Base-by-base conservation (phyloP, 1,284 basidiomycete species). In the Cryptococcus depauperatus region DNA sequence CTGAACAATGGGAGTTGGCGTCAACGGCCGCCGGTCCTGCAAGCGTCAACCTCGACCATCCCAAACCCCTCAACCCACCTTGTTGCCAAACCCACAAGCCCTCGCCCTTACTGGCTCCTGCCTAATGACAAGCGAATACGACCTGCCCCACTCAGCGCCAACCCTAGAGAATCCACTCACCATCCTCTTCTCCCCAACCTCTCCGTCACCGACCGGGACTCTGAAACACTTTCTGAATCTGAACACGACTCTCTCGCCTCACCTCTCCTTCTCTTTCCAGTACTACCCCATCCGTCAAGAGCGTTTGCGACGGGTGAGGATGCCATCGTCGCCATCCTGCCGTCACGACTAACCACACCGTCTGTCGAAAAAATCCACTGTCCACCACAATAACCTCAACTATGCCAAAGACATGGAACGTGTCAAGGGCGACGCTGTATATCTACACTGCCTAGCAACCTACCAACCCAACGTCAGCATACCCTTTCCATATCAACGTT, bases 71-170 rank as follows among this genome's bases (percentile, higher is more conserved):
- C 35, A 21, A 68, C 74, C 46, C 52, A 88, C 89, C 76, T 91
- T 92, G 74, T 92, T 88, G 43, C 89, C 89, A 69, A 92, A 91
- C 4, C 89, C 89, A 69, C 89, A 92, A 80, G 91, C 91, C 56
- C 89, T 79, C 29, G 89, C 89, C 35, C 89, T 78, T 39, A 87
- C 70, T 28, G 89, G 89, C 58, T 92, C 80, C 64, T 93, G 88
- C 4, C 86, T 78, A 54, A 91, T 79, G 56, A 85, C 81, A 32
- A 92, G 76, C 10, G 82, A 79, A 66, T 89, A 91, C 58, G 82
- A 75, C 62, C 87, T 88, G 19, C 19, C 21, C 26, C 14, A 8
- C 9, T 21, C 14, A 8, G 19, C 16, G 34, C 19, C 21, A 37
- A 7, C 23, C 23, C 35, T 8, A 18, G 19, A 7, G 14, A 18